Conservation (phyloP, 805 yeast species). For the Maudiozyma barnettii region DNA sequence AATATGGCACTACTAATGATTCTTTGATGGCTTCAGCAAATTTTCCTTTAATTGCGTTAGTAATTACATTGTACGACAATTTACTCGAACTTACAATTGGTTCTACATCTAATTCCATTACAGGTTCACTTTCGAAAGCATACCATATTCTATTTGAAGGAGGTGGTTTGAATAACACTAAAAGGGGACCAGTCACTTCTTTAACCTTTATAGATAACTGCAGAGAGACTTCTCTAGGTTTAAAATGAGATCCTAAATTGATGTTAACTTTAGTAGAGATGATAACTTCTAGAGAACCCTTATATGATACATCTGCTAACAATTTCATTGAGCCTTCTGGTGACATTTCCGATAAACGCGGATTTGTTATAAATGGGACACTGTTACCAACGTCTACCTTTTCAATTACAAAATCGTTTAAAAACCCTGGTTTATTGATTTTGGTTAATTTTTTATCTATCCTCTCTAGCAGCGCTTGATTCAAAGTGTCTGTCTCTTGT, state of each 20-base stretch:
- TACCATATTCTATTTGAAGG: constrained; percentile 92
- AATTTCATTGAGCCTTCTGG: constrained; percentile 72
- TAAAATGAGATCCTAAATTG: constrained; percentile 66
- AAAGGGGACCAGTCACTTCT: constrained; percentile 62
- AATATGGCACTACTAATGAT: constrained; percentile 71
- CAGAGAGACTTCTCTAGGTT: constrained; percentile 65
- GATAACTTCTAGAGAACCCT: constrained; percentile 67
- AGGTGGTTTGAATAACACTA: constrained; percentile 70
- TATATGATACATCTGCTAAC: constrained; percentile 53
- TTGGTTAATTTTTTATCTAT: constrained; percentile 66
- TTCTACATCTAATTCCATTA: constrained; percentile 64
- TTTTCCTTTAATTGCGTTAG: constrained; percentile 68
- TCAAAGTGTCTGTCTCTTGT: constrained; percentile 61
- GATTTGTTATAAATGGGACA: constrained; percentile 72
- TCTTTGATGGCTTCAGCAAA: constrained; percentile 72
- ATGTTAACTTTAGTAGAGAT: constrained; percentile 73
- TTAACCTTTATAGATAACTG: constrained; percentile 60
- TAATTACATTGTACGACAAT: constrained; percentile 66
- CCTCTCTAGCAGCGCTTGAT: constrained; percentile 45
- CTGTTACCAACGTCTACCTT: constrained; percentile 67
- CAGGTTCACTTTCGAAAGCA: constrained; percentile 71
- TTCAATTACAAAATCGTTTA: constrained; percentile 71
- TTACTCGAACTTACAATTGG: constrained; percentile 87
- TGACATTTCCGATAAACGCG: constrained; percentile 55
- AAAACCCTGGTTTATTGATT: constrained; percentile 76